phyloP scores from a whole-genome alignment of 2,329 filamentous ascomycete genomes.

The Kalaharituber pfeilii region DNA sequence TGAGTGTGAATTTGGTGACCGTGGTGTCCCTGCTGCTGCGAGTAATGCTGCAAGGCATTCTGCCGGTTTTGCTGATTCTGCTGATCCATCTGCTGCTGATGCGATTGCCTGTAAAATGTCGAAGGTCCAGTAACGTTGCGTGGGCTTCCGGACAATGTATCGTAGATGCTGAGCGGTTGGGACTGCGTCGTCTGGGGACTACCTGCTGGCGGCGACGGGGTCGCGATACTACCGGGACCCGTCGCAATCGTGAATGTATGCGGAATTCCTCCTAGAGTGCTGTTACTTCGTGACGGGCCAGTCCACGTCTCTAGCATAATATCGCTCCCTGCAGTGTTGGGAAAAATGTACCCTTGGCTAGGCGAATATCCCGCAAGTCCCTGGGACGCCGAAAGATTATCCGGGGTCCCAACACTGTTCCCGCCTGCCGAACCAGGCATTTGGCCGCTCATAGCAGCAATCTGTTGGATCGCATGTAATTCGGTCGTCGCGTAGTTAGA shows the following conservation, averaged over 20 bases:
- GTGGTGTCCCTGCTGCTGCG: constrained; percentile 25
- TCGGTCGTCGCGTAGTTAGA: not conserved
- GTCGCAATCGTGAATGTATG: not conserved
- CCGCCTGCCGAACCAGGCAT: not conserved
- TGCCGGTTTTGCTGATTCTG: not conserved
- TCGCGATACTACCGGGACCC: not conserved
- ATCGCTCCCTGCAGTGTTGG: not conserved
- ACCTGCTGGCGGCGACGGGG: not conserved
- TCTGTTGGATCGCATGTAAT: not conserved
- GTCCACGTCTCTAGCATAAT: not conserved
- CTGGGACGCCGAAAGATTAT: not conserved
- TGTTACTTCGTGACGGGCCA: not conserved
- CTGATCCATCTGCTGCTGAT: not conserved
- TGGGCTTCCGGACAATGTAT: not conserved
- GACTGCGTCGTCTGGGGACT: not conserved
- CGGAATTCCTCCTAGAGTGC: not conserved
- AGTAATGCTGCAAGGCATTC: constrained; percentile 11
- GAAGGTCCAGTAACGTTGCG: not conserved
- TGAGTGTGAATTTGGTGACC: constrained; percentile 23
- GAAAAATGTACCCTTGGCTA: not conserved
- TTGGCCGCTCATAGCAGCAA: not conserved
- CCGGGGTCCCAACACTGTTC: not conserved
- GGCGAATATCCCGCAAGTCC: not conserved
- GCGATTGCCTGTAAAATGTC: not conserved
- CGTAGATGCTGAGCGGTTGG: not conserved